phyloP scores from a whole-genome alignment of 768 basidiomycete species.

The Leccinellum rugosiceps region DNA sequence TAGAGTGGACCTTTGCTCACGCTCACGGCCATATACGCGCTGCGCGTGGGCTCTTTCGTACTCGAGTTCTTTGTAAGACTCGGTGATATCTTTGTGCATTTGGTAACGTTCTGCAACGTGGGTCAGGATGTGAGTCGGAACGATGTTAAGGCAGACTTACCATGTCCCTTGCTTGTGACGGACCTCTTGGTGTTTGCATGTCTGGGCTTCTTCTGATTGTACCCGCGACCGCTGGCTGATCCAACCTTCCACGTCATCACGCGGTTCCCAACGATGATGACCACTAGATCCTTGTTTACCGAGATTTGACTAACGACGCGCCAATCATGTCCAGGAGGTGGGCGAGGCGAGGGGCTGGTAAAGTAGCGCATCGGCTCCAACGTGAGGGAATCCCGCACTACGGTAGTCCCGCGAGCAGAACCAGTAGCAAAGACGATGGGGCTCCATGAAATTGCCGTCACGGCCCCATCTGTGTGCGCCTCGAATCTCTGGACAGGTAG shows the following conservation, averaged over 20 bases:
- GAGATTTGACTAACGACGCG: slow-evolving; percentile 55
- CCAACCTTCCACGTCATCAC: slow-evolving; percentile 71
- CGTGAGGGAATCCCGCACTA: slow-evolving; percentile 65
- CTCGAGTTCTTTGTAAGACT: slow-evolving; percentile 51
- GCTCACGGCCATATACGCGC: slow-evolving; percentile 44
- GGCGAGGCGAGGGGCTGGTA: slow-evolving; percentile 41
- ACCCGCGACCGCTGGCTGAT: slow-evolving; percentile 30
- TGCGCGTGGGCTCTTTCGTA: slow-evolving; percentile 43
- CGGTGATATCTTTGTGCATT: slow-evolving; percentile 57
- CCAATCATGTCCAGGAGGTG: slow-evolving; percentile 32
- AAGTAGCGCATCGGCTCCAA: slow-evolving; percentile 57
- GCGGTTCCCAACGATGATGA: slow-evolving; percentile 57
- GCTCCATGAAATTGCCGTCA: slow-evolving; percentile 65
- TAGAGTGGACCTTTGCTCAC: slow-evolving; percentile 56
- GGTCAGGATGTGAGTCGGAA: not conserved
- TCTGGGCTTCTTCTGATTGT: slow-evolving; percentile 34
- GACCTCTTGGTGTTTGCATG: slow-evolving; percentile 26
- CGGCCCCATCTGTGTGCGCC: slow-evolving; percentile 59
- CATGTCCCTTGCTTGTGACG: slow-evolving; percentile 40
- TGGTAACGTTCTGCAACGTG: slow-evolving; percentile 56
- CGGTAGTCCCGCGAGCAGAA: slow-evolving; percentile 55
- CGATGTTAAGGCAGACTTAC: slow-evolving; percentile 33
- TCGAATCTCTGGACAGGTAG: slow-evolving; percentile 50
- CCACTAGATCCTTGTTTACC: slow-evolving; percentile 49
- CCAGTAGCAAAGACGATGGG: slow-evolving; percentile 61